Conservation (phyloP, 2,329 filamentous ascomycete species). For the Penicillium digitatum region DNA sequence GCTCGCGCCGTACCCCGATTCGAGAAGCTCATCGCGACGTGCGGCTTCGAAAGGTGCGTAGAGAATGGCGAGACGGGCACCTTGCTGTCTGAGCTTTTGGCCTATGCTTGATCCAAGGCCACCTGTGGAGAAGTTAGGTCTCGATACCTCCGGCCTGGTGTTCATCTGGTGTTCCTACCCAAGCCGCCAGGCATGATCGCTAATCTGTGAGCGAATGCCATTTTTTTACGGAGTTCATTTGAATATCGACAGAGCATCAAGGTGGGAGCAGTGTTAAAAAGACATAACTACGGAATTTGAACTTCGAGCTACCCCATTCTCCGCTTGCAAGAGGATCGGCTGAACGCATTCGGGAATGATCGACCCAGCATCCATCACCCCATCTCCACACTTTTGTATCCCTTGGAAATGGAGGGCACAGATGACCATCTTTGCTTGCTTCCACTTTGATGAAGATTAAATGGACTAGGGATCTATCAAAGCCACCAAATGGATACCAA, state of each 20-base stretch:
- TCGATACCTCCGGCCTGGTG: background rate
- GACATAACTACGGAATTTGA: background rate
- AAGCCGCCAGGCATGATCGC: slow-evolving; percentile 45
- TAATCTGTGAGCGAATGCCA: slow-evolving; percentile 40
- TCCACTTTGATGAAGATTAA: background rate
- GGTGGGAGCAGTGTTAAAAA: background rate
- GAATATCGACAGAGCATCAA: background rate
- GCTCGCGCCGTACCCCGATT: slow-evolving; percentile 32
- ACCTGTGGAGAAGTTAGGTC: slow-evolving; percentile 20
- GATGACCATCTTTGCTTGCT: background rate
- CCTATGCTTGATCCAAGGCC: slow-evolving; percentile 46
- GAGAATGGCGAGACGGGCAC: slow-evolving; percentile 44
- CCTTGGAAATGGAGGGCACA: background rate
- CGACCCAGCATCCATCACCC: background rate
- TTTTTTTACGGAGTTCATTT: background rate
- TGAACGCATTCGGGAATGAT: background rate
- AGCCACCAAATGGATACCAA: background rate
- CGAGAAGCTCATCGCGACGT: slow-evolving; percentile 37
- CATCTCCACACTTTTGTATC: background rate
- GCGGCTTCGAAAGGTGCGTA: slow-evolving; percentile 48
- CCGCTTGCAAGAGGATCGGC: background rate
- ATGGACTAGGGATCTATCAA: rapidly evolving
- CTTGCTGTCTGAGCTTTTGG: slow-evolving; percentile 40
- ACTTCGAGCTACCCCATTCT: background rate
- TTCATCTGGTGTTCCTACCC: slow-evolving; percentile 27